These are phyloP conservation scores for Yarrowia deformans DNA, from an alignment of 805 yeast genomes.

Conservation along the genomic window DNA sequence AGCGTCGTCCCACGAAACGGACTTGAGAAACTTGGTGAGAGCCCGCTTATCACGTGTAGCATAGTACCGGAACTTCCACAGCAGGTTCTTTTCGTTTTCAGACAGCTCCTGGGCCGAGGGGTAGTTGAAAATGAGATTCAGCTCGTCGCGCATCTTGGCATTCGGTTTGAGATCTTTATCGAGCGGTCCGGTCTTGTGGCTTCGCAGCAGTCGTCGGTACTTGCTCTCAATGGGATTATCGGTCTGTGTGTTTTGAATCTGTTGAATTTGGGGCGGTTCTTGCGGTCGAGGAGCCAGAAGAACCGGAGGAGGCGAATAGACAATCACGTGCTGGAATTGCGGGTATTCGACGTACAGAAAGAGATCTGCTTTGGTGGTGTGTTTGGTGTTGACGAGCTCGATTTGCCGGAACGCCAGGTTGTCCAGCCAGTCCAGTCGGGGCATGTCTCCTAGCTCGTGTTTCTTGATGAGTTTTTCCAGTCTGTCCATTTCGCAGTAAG, in stretches of 20 bases:
- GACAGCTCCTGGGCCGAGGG: slow-evolving; percentile 85
- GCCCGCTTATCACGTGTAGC: slow-evolving; percentile 71
- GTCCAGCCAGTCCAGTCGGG: slow-evolving; percentile 76
- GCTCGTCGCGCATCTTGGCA: slow-evolving; percentile 76
- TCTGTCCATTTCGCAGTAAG: slow-evolving; percentile 54
- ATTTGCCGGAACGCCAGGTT: slow-evolving; percentile 64
- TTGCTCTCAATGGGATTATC: slow-evolving; percentile 89
- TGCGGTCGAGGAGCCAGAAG: background rate
- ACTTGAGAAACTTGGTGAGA: slow-evolving; percentile 81
- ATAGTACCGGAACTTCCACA: slow-evolving; percentile 92
- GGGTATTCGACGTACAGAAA: slow-evolving; percentile 63
- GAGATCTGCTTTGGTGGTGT: slow-evolving; percentile 44
- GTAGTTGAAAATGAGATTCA: slow-evolving; percentile 69
- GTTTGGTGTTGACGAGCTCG: slow-evolving; percentile 50
- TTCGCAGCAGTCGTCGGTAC: slow-evolving; percentile 82
- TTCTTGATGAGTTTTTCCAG: slow-evolving; percentile 63
- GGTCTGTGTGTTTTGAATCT: slow-evolving; percentile 28
- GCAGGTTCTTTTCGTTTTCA: slow-evolving; percentile 81
- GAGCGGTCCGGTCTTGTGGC: slow-evolving; percentile 74
- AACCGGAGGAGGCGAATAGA: slow-evolving; percentile 33
- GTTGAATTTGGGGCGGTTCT: slow-evolving; percentile 54
- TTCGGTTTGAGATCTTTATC: slow-evolving; percentile 91
- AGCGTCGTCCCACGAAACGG: slow-evolving; percentile 88
- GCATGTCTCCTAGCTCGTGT: slow-evolving; percentile 72
- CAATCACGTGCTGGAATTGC: slow-evolving; percentile 58